Percentiles rank a stretch among this genome's conserved stretches.
phyloP scores from a whole-genome alignment of 371 early-diverging fungal genomes.

The Coemansia linderi region DNA sequence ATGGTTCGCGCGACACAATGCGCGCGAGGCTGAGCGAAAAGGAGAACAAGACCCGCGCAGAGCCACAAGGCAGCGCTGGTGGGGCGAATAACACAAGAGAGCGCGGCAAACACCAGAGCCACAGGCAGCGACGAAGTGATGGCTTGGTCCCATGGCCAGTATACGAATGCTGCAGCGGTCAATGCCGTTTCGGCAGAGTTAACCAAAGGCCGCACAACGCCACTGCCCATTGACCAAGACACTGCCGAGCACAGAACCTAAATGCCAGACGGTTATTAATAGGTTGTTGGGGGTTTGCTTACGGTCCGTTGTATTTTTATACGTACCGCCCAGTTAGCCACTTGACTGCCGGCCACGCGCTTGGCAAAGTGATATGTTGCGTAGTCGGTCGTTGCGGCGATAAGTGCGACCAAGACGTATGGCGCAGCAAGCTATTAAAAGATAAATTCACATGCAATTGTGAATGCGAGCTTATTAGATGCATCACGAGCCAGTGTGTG shows the following conservation, averaged over 20 bases:
- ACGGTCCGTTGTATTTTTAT: neutral
- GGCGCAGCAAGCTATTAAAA: conserved; percentile 68
- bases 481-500: neutral
- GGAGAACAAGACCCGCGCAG: conserved; percentile 64
- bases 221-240: conserved; percentile 69
- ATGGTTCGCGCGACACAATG: conserved; percentile 11
- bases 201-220: conserved; percentile 56
- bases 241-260: conserved; percentile 70
- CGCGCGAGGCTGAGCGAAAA: conserved; percentile 41
- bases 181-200: conserved; percentile 55
- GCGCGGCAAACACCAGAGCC: conserved; percentile 67
- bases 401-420: conserved; percentile 67
- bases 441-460: conserved; percentile 9
- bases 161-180: conserved; percentile 41
- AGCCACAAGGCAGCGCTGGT: conserved; percentile 85
- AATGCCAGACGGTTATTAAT: neutral
- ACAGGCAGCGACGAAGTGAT: conserved; percentile 18
- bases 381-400: conserved; percentile 75
- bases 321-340: conserved; percentile 69
- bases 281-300: neutral
- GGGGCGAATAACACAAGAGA: conserved; percentile 81
- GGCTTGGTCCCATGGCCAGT: conserved; percentile 53
- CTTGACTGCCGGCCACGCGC: conserved; percentile 57
- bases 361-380: conserved; percentile 72
- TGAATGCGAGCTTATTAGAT: neutral